A percentile compares a stretch with the other conserved stretches of the same genome.
Conservation (phyloP, 495 filamentous ascomycete genomes). For the Cetradonia linearis region DNA sequence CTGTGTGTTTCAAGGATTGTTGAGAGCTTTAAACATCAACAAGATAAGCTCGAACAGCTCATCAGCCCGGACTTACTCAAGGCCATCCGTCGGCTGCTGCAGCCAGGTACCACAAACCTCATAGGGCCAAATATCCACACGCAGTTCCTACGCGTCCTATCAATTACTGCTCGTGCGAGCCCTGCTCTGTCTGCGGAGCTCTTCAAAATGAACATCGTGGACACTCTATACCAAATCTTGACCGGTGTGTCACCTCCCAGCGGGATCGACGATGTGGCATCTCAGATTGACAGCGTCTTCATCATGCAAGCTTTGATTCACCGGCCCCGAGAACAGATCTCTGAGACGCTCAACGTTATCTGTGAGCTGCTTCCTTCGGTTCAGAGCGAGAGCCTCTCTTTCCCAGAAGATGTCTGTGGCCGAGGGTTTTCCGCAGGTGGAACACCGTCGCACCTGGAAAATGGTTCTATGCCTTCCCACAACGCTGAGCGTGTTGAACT, state of each 20-base stretch:
- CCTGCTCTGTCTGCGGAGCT: constrained; percentile 79
- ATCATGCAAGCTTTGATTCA: constrained; percentile 99
- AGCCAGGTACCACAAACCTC: constrained; percentile 91
- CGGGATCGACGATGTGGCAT: constrained; percentile 67
- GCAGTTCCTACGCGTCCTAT: constrained; percentile 83
- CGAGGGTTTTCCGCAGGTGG: constrained; percentile 36
- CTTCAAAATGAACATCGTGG: constrained; percentile 93
- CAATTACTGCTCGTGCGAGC: constrained; percentile 80
- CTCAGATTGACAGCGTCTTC: constrained; percentile 90
- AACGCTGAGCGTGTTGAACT: constrained; percentile 71
- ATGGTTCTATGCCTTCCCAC: constrained; percentile 45
- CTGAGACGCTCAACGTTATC: constrained; percentile 94
- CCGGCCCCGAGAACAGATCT: constrained; percentile 89
- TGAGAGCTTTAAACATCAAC: constrained; percentile 84
- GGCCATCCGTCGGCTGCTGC: constrained; percentile 77
- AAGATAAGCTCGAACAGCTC: constrained; percentile 81
- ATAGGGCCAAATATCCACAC: constrained; percentile 95
- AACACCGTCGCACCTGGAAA: constrained; percentile 30
- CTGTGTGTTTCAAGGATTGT: constrained; percentile 95
- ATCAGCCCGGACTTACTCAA: constrained; percentile 77
- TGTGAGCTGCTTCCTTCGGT: constrained; percentile 83
- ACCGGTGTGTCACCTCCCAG: constrained; percentile 89
- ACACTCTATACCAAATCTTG: constrained; percentile 95
- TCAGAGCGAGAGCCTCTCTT: constrained; percentile 39
- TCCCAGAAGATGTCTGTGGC: constrained; percentile 44